Percentiles rank a stretch among this genome's conserved stretches.
phyloP scores from a whole-genome alignment of 805 yeast species.

The Scheffersomyces coipomensis region DNA sequence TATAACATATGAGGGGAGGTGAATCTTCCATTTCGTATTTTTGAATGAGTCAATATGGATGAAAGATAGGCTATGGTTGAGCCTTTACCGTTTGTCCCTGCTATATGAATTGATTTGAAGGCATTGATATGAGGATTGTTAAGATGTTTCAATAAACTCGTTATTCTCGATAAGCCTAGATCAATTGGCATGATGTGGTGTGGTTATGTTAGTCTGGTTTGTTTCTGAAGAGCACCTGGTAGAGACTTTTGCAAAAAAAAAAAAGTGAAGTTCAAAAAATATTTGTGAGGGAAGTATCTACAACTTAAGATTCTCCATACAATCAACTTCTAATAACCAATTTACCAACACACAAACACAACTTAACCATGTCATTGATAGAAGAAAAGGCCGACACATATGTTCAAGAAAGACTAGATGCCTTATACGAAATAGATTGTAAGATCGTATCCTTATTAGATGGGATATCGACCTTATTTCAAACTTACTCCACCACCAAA shows the following conservation, averaged over 20 bases:
- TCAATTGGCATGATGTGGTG: constrained; percentile 33
- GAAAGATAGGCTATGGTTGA: constrained; percentile 83
- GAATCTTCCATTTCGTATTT: constrained; percentile 67
- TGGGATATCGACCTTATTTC: constrained; percentile 46
- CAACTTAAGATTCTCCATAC: not conserved
- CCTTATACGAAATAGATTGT: constrained; percentile 51
- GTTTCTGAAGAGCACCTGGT: not conserved
- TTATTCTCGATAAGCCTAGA: constrained; percentile 34
- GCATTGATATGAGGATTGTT: constrained; percentile 65
- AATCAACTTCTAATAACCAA: too few relatives aligned
- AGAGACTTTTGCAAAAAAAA: not conserved
- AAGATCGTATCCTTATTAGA: constrained; percentile 52
- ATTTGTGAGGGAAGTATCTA: not conserved
- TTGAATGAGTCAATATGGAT: constrained; percentile 53
- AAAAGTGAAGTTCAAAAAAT: not conserved
- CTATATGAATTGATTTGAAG: constrained; percentile 78
- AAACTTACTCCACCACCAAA: constrained; percentile 29
- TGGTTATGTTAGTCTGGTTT: too few relatives aligned
- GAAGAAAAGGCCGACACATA: constrained; percentile 23
- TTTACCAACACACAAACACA: too few relatives aligned
- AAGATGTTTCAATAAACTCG: constrained; percentile 34
- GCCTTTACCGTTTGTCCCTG: constrained; percentile 98
- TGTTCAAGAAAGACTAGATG: constrained; percentile 50
- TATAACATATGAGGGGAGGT: constrained; percentile 84
- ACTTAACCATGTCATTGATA: constrained; percentile 3